phyloP scores from a whole-genome alignment of 352 stramenopile genomes.

The Aphanomyces astaci region DNA sequence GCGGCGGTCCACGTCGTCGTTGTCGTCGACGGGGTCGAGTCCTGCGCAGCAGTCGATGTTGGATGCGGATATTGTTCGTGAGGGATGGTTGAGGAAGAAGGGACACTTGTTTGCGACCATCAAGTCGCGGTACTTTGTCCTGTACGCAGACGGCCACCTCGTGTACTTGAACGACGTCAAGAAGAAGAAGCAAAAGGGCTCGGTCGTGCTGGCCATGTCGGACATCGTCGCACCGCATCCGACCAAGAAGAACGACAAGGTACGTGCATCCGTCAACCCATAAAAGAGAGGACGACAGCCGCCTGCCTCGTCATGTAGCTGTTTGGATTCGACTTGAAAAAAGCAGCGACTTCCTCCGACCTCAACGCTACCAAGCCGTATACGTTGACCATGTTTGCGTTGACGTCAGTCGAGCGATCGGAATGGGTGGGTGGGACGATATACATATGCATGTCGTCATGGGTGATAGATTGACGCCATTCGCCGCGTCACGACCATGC shows the following conservation, averaged over 20 bases:
- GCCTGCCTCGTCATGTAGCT: neutral
- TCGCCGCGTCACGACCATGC: neutral
- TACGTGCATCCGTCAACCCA: neutral
- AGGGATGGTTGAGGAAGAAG: constrained; percentile 22
- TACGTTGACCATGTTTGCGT: constrained; percentile 10
- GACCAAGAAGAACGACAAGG: constrained; percentile 16
- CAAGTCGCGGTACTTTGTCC: constrained; percentile 21
- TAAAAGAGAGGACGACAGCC: neutral
- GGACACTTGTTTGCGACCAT: constrained; percentile 21
- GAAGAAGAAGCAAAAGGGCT: constrained; percentile 20
- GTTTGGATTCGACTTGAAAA: constrained; percentile 19
- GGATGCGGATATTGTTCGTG: neutral
- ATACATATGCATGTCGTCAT: neutral
- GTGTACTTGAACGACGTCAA: constrained; percentile 17
- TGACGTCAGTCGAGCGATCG: constrained; percentile 1
- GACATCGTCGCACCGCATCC: constrained; percentile 3
- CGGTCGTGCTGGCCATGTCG: neutral
- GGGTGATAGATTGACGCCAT: constrained; percentile 9
- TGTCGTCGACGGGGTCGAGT: neutral
- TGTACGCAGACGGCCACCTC: constrained; percentile 1
- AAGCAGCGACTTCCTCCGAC: neutral
- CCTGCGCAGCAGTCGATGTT: neutral
- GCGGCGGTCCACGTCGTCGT: neutral
- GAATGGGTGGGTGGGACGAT: neutral
- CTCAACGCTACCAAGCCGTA: constrained; percentile 15